Evolutionary conservation across 257 asterid species (phyloP), one percentile per base, ranked within the genome.

Genomic region (Nemophila menziesii): DNA sequence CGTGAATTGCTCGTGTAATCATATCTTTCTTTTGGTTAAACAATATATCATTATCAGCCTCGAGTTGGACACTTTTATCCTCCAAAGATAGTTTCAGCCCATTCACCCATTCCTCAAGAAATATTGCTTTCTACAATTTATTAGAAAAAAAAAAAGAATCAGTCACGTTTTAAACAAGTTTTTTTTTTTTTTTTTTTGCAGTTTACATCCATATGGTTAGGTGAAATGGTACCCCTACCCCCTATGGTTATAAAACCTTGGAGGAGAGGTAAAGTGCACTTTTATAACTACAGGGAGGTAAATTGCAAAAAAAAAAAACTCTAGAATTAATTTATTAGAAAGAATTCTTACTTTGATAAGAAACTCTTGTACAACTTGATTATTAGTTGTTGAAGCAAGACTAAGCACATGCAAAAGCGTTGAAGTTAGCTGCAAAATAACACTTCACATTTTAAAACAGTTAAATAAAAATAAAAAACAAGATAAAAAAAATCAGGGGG

Each of bases 351-450:
- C 97, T 66, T 78, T 80, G 67, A 73, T 61, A 39, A 83, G 72
- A 55, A 83, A 73, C 52, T 75, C 95, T 52, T 67, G 78, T 49
- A 70, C 33, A 34, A 70, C 65, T 61, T 42, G 65, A 49, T 62
- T 71, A 33, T 70, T 70, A n/a, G 70, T 71, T 64, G 41, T 60
- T 17, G 95, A 69, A 59, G 92, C 86, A 65, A 87, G 92, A 55
- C 85, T 67, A 62, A 87, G 80, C 56, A 87, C 64, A 65, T 87
- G 97, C 72, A 87, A 51, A 92, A 75, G 66, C 52, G 95, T 87
- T 42, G 93, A 75, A 48, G 97, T 83, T 66, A 87, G 51, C 97
- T 87, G 93, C 53, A 63, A 57, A 48, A 55, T 55, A 24, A 39
- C 62, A 46, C 33, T n/a, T 20, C 29, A 48, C 23, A 20, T 17